Evolutionary conservation across 2,329 filamentous ascomycete species (phyloP).

Genomic region (Colletotrichum sp.): DNA sequence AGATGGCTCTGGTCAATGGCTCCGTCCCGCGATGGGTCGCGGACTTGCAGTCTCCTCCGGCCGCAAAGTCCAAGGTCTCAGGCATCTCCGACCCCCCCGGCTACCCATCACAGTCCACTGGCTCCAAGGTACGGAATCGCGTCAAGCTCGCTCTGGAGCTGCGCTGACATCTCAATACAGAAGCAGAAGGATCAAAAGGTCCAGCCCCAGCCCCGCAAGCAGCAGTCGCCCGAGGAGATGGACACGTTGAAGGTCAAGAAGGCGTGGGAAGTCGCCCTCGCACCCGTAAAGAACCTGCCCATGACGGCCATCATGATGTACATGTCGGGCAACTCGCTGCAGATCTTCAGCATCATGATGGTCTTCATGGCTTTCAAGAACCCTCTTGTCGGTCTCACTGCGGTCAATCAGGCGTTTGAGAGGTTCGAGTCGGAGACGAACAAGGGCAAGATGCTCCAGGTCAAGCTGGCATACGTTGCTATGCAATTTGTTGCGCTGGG

Average conservation of each 20-base stretch:
- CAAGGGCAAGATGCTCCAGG: conserved; percentile 73
- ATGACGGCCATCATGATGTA: conserved; percentile 99
- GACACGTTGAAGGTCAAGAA: conserved; percentile 98
- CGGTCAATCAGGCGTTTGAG: conserved; percentile 86
- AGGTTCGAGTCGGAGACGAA: conserved; percentile 87
- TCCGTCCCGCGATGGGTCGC: conserved; percentile 78
- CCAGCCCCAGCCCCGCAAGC: conserved; percentile 61
- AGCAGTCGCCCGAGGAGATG: conserved; percentile 82
- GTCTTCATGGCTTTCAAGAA: conserved; percentile 99
- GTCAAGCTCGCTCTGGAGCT: not conserved
- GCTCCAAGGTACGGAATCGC: conserved; percentile 59
- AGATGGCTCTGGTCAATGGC: conserved; percentile 27
- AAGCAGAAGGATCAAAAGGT: conserved; percentile 55
- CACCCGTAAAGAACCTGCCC: conserved; percentile 89
- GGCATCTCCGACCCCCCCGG: conserved; percentile 86
- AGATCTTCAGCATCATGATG: conserved; percentile 99
- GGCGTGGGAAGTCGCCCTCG: conserved; percentile 96
- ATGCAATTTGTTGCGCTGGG: conserved; percentile 86
- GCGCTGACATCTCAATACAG: conserved; percentile 30
- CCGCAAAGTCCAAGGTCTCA: conserved; percentile 67
- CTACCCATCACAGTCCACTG: conserved; percentile 64
- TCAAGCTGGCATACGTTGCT: conserved; percentile 85
- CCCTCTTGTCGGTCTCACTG: conserved; percentile 82
- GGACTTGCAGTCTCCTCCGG: conserved; percentile 75
- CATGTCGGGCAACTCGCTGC: conserved; percentile 97